Base-by-base conservation (phyloP, 495 filamentous ascomycete genomes). In the Astrocystis sublimbata region DNA sequence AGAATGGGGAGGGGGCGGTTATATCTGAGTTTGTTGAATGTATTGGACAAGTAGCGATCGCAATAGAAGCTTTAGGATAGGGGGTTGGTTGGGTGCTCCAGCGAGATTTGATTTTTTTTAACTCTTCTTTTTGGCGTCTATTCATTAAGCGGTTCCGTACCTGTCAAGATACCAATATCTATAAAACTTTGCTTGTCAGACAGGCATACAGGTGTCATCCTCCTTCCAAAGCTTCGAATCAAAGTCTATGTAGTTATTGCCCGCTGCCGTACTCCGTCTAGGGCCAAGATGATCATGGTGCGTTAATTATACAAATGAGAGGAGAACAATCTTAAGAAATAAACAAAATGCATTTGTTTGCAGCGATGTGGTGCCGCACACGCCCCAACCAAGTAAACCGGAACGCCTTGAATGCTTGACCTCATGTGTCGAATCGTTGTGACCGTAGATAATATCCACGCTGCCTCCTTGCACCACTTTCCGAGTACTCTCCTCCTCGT, bases 331-430 rank as follows among this genome's bases (percentile, higher is more conserved):
- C 3, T 4, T 2, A 56, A 31, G 42, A 6, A 40, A 8, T 26
- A 6, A 21, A 40, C 9, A n/a, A n/a, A n/a, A n/a, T n/a, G n/a
- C n/a, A n/a, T n/a, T n/a, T n/a, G n/a, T n/a, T n/a, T 40, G 31
- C 35, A 17, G 30, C 6, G 4, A 52, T 33, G 5, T 26, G 15
- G 6, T 30, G 46, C 46, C 46, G 46, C 24, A 17, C 13, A n/a
- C n/a, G n/a, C n/a, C n/a, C n/a, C 6, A 36, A 36, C 33, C 33
- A 35, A 35, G 28, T 13, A 17, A 52, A 52, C 49, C 49, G 30
- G 49, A 52, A 52, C 49, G 49, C 49, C 49, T 31, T n/a, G 49
- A 17, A 52, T 52, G 49, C 49, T 26, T 23, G 28, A 23, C 35
- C 30, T 23, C n/a, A 52, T 52, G 28, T 50, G 10, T 52, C 30